Evolutionary conservation across 768 basidiomycete genomes (phyloP), one percentile per base, ranked within the genome.

Genomic region (Ramaria rubella): DNA sequence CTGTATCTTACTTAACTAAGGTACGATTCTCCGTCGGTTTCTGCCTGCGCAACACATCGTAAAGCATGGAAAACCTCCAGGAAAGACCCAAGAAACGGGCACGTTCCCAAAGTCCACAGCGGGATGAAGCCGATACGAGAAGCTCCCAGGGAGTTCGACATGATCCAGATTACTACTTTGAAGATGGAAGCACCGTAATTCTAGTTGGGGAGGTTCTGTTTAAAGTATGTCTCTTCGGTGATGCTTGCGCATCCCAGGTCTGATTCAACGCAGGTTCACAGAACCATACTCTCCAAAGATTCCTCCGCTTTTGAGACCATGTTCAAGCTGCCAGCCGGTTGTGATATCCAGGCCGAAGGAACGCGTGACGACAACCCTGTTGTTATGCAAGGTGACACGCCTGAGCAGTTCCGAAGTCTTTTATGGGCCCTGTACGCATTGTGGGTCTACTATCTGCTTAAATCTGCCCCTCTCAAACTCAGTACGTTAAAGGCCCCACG

Each of bases 371-470:
- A 78, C 24, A 78, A 80, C 57, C 87, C 88, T 1, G 78, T 90
- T 33, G 59, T 80, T 29, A 74, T 90, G 30, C 67, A 68, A 1
- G 87, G 86, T 0, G 85, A 89, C 59, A 80, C 78, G 0, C 75
- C 78, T 8, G 68, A 75, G 3, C 85, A 89, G 66, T 90, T 90
- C 64, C 77, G 78, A 49, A 77, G 84, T 65, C 86, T 90, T 62
- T 75, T 90, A 30, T 87, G 83, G 83, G 81, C 81, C 1, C 68
- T 89, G n/a, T 89, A 90, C 62, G 85, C 86, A 6, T 64, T 85
- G 87, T 87, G 63, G 69, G 85, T 67, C 40, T 12, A 26, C 34
- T 36, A 52, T 33, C 7, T 42, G 44, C 14, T 46, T 3, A 46
- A 21, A 14, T 11, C 36, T 14, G 5, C 26, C 12, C 21, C 14